These are phyloP conservation scores for Pseudonitzschia pungens DNA, from an alignment of 108 stramenopile genomes.

Conservation along the genomic window DNA sequence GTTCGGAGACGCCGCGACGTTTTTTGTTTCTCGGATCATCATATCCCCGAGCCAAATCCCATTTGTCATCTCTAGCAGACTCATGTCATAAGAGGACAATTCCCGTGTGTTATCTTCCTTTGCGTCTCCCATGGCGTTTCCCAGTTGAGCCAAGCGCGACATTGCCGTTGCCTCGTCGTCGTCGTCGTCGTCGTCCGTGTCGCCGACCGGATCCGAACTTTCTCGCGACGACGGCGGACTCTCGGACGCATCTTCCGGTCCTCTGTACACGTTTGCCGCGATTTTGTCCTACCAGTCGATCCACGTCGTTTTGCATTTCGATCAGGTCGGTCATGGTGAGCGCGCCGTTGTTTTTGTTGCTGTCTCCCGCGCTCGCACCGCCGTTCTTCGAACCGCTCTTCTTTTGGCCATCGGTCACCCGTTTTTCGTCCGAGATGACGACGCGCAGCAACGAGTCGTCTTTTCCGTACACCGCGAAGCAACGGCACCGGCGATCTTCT, in stretches of 20 bases:
- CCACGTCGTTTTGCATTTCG: slow-evolving; percentile 50
- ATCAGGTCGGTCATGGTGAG: slow-evolving; percentile 40
- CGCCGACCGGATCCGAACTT: neutral
- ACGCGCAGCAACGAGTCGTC: slow-evolving; percentile 46
- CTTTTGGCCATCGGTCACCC: neutral
- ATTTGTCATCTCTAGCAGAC: slow-evolving; percentile 57
- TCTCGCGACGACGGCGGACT: neutral
- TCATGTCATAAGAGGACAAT: slow-evolving; percentile 46
- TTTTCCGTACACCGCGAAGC: slow-evolving; percentile 57
- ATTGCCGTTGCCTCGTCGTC: neutral
- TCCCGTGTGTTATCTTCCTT: slow-evolving; percentile 16
- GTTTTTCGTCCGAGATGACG: slow-evolving; percentile 47
- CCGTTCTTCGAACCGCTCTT: neutral
- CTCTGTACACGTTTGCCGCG: slow-evolving; percentile 25
- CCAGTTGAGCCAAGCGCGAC: slow-evolving; percentile 31
- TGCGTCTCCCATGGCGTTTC: slow-evolving; percentile 24
- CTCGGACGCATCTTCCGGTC: neutral
- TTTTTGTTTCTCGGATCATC: slow-evolving; percentile 58
- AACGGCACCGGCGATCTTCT: slow-evolving; percentile 56
- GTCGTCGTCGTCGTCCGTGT: slow-evolving; percentile 2
- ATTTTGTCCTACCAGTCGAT: slow-evolving; percentile 50
- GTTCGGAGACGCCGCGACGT: slow-evolving; percentile 25
- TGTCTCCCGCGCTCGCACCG: neutral
- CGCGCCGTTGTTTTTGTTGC: slow-evolving; percentile 8
- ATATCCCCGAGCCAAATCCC: slow-evolving; percentile 80